Evolutionary conservation across 192 early-diverging fungal genomes (phyloP).

Genomic region (Coemansia sp.): DNA sequence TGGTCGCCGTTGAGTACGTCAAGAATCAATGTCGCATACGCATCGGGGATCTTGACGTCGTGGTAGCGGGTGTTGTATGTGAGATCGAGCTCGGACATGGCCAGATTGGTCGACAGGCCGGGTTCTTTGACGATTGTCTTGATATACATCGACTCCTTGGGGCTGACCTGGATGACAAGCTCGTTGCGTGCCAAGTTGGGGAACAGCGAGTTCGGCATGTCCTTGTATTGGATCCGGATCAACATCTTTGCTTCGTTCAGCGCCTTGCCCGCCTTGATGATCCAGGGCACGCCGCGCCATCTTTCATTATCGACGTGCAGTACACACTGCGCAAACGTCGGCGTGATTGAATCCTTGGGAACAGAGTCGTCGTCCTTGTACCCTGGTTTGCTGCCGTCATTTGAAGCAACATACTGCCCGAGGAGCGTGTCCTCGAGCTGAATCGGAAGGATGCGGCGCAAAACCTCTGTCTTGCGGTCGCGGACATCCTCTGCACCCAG

Average conservation of each 20-base stretch:
- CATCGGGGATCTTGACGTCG: slow-evolving; percentile 89
- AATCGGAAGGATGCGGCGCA: slow-evolving; percentile 76
- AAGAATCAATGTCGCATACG: slow-evolving; percentile 91
- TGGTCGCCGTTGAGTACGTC: slow-evolving; percentile 90
- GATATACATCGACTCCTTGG: slow-evolving; percentile 92
- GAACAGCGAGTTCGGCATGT: slow-evolving; percentile 82
- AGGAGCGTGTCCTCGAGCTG: slow-evolving; percentile 78
- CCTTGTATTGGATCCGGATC: slow-evolving; percentile 93
- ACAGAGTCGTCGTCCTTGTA: slow-evolving; percentile 91
- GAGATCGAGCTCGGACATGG: slow-evolving; percentile 89
- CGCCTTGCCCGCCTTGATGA: slow-evolving; percentile 84
- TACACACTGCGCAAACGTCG: slow-evolving; percentile 88
- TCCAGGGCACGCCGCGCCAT: slow-evolving; percentile 71
- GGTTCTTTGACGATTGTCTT: slow-evolving; percentile 94
- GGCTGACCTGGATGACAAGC: slow-evolving; percentile 91
- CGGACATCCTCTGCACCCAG: slow-evolving; percentile 87
- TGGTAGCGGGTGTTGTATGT: slow-evolving; percentile 85
- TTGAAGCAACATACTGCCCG: slow-evolving; percentile 84
- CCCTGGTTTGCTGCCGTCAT: slow-evolving; percentile 78
- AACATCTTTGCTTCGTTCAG: slow-evolving; percentile 88
- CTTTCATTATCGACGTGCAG: slow-evolving; percentile 91
- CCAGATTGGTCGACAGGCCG: slow-evolving; percentile 76
- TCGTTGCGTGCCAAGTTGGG: slow-evolving; percentile 82
- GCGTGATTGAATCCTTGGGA: slow-evolving; percentile 79
- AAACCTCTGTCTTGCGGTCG: slow-evolving; percentile 90